Base-by-base conservation (phyloP, 164 flowering plant species). In the Magnolia officinalis region DNA sequence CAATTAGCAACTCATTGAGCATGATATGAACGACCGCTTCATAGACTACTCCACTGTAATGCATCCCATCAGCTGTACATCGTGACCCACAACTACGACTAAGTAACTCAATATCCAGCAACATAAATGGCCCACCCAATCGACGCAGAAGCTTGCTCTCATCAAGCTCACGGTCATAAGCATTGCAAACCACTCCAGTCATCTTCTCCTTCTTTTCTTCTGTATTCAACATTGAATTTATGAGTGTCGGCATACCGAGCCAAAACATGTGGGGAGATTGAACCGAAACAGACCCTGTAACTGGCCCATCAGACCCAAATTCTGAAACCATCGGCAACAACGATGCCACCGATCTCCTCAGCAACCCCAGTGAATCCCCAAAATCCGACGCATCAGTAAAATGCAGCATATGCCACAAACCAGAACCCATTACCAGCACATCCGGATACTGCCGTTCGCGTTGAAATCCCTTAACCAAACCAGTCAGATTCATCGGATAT, bases 21-120 rank as follows among this genome's bases (percentile, higher is more conserved):
- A 96, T 83, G 50, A 96, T 78, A 52, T 96, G 99, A 76, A 88
- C 73, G 1, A 91, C 88, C 66, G 96, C 95, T 76, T 94, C 92
- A 84, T 94, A 96, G 65, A 96, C 94, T 76, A 75, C 87, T 23
- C 26, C 81, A 78, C 88, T 84, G 77, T 96, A 96, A 79, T 96
- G 99, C 97, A 96, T 92, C 67, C 98, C 99, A 83, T 96, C 98
- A 23, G 52, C 80, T n/a, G 99, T 89, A 84, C 99, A 96, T 14
- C 19, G 75, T 14, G 72, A 49, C n/a, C 98, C 98, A 82, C 99
- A 96, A 20, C 80, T 86, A 78, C 80, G 80, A 84, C 89, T 91
- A 83, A 92, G 82, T 0, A 86, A 80, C 75, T 75, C 77, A 29
- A 92, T 81, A 83, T 96, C 93, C 76, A 94, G 79, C 75, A 92